Percentiles rank a stretch among this genome's conserved stretches.
phyloP scores from a whole-genome alignment of 495 filamentous ascomycete genomes.

The Podospora tetraspora region DNA sequence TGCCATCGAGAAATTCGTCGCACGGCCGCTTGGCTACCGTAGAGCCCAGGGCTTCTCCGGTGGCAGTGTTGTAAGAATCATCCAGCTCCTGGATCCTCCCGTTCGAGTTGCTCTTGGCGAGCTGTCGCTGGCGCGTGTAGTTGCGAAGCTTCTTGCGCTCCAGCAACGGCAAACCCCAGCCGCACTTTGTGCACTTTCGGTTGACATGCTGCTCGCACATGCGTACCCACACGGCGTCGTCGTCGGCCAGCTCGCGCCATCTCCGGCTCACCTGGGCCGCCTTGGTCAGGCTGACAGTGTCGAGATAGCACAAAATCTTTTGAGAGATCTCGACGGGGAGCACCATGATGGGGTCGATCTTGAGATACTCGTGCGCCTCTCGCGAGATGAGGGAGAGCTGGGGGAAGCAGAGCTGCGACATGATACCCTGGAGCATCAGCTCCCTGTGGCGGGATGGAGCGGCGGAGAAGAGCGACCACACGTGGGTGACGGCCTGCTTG shows the following conservation, averaged over 20 bases:
- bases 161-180: conserved; percentile 86
- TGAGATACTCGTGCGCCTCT: conserved; percentile 82
- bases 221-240: conserved; percentile 95
- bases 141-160: conserved; percentile 84
- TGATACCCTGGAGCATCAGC: conserved; percentile 90
- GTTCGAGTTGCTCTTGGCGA: conserved; percentile 29
- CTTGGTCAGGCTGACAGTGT: conserved; percentile 94
- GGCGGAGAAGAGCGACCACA: conserved; percentile 96
- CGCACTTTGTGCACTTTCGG: conserved; percentile 93
- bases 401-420: conserved; percentile 94
- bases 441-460: conserved; percentile 89
- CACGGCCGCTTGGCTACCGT: conserved; percentile 27
- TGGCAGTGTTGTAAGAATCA: conserved; percentile 11
- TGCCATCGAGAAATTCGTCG: conserved; percentile 26
- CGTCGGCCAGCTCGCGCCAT: conserved; percentile 85
- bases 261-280: conserved; percentile 88
- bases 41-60: not conserved
- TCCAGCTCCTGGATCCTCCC: conserved; percentile 26
- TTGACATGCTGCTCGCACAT: conserved; percentile 99
- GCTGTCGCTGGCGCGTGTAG: conserved; percentile 75
- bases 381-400: conserved; percentile 89
- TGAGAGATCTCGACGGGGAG: conserved; percentile 86
- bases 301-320: conserved; percentile 87
- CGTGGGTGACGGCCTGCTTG: conserved; percentile 88
- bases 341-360: conserved; percentile 89